A percentile compares a stretch with the other conserved stretches of the same genome.
Conservation (phyloP, 768 basidiomycete genomes). For the Paxillus ammoniavirescens region DNA sequence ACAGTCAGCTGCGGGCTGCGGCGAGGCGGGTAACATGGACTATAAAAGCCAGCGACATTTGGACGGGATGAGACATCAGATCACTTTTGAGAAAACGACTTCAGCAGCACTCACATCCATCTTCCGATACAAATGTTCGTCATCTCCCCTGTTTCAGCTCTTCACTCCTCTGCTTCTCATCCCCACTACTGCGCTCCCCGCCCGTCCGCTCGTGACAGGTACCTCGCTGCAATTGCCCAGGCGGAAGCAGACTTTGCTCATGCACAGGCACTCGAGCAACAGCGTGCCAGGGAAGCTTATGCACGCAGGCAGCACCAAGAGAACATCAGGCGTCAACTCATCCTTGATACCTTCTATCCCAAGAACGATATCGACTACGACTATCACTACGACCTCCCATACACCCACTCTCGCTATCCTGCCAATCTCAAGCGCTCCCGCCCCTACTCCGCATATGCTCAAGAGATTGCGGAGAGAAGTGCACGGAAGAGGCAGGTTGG, state of each 20-base stretch:
- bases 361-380: neutral
- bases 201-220: slow-evolving; percentile 30
- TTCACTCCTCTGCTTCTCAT: neutral
- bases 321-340: neutral
- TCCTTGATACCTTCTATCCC: neutral
- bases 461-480: neutral
- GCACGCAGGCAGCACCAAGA: neutral
- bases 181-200: neutral
- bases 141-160: slow-evolving; percentile 4
- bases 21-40: neutral
- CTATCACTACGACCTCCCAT: neutral
- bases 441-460: neutral
- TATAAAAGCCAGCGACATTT: slow-evolving; percentile 1
- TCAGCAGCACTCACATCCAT: neutral
- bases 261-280: slow-evolving; percentile 1
- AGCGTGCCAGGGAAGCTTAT: neutral
- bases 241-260: slow-evolving; percentile 23
- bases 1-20: neutral
- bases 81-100: neutral
- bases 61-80: neutral
- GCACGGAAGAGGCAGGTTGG: neutral
- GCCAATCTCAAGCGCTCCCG: neutral
- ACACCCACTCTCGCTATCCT: neutral
- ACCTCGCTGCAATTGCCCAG: slow-evolving; percentile 36
- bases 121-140: slow-evolving; percentile 7